A percentile compares a stretch with the other conserved stretches of the same genome.
Evolutionary conservation across 345 rosid species (phyloP).

Genomic region (Gossypium australe): DNA sequence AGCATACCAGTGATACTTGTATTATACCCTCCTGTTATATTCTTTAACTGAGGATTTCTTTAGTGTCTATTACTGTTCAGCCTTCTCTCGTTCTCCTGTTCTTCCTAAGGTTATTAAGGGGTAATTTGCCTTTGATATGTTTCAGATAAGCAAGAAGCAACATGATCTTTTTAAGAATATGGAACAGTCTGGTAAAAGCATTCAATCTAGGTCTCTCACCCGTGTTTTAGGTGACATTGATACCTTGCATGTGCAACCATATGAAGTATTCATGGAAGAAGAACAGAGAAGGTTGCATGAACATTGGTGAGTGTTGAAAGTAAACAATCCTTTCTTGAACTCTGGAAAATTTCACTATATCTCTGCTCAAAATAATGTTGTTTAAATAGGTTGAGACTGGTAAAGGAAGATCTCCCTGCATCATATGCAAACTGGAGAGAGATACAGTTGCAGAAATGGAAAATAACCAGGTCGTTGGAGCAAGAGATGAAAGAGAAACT

Average conservation of each 20-base stretch:
- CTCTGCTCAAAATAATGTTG: conserved; percentile 10
- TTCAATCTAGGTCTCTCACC: conserved; percentile 41
- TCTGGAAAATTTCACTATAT: conserved; percentile 9
- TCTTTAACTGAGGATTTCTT: not conserved
- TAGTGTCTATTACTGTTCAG: not conserved
- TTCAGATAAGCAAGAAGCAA: conserved; percentile 96
- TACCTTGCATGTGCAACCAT: conserved; percentile 70
- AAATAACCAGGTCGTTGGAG: conserved; percentile 46
- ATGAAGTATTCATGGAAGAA: conserved; percentile 83
- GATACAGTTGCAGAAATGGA: conserved; percentile 43
- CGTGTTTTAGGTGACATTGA: conserved; percentile 66
- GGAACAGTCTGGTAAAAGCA: conserved; percentile 66
- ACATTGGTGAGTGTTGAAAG: conserved; percentile 37
- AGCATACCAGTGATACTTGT: not conserved
- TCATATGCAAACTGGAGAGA: conserved; percentile 64
- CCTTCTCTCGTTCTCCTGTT: not conserved
- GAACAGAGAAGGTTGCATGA: conserved; percentile 72
- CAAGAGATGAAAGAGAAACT: conserved; percentile 51
- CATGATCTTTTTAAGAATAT: conserved; percentile 77
- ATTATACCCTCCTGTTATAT: not conserved
- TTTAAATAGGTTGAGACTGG: conserved; percentile 61
- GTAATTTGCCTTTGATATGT: conserved; percentile 22
- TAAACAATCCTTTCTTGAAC: conserved; percentile 12
- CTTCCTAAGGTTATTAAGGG: conserved; percentile 19
- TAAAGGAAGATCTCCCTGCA: conserved; percentile 63